Evolutionary conservation across 2,329 filamentous ascomycete genomes (phyloP), one percentile per base, ranked within the genome.

Genomic region (Rhynchosporium graminicola): DNA sequence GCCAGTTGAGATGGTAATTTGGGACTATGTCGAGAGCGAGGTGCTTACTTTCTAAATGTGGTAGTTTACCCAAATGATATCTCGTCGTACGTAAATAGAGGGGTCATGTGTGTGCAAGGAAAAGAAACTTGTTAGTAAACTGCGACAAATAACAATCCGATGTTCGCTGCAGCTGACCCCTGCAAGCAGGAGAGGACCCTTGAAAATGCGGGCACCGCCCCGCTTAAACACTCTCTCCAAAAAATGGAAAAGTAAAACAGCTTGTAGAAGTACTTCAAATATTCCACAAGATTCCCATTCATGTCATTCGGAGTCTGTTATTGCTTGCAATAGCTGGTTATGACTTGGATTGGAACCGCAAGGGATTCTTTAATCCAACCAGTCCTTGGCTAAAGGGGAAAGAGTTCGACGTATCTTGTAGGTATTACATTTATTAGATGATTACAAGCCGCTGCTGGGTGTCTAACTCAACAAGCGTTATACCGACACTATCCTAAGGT

Each of bases 91-190:
- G 20, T 40, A 54, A 54, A 54, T 54, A 54, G 51, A 54, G 51
- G 33, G 51, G 33, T 54, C 51, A 40, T 4, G n/a, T 12, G 51
- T 20, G 33, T 40, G n/a, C 51, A 42, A 12, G 51, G 51, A 42
- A 54, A 29, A 54, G 33, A 42, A 54, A 54, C 28, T 42, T 54
- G 51, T 54, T 20, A 20, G 38, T 36, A 40, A 20, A 20, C 29
- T 52, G 48, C 33, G 12, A 28, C n/a, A n/a, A 54, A 33, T 28
- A 54, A 54, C 36, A 54, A 42, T 54, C 51, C 36, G 51, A 54
- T 54, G 33, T 28, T 42, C 51, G 20, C 36, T 54, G 36, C 51
- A 28, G 47, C 46, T 26, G 8, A 20, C 20, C 26, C 29, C 6
- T 36, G 33, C 33, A 36, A 36, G 33, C 6, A 5, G 33, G 33